Evolutionary conservation across 257 asterid genomes (phyloP).

Genomic region (Anisodus tanguticus): DNA sequence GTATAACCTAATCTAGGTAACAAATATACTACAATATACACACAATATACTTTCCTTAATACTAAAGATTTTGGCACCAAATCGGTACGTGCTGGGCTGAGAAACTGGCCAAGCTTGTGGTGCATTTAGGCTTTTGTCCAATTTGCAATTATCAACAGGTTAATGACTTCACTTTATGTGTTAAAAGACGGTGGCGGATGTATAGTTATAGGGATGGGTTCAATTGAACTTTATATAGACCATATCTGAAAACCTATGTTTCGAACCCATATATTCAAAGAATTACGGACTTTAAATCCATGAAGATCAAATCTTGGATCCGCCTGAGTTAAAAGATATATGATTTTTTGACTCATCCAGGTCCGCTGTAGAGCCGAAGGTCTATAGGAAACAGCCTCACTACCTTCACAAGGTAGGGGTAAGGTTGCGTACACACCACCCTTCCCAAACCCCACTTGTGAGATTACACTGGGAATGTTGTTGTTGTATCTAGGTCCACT

Average conservation of each 20-base stretch:
- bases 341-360: background rate
- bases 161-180: background rate
- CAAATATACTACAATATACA: no score
- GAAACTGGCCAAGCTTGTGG: background rate
- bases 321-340: background rate
- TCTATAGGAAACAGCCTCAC: no score
- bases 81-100: no score
- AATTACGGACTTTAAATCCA: background rate
- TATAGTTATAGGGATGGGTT: background rate
- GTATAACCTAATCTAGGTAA: no score
- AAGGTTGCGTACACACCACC: no score
- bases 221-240: background rate
- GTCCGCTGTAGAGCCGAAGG: background rate
- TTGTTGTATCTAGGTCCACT: background rate
- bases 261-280: background rate
- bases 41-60: no score
- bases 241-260: background rate
- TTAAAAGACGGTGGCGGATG: background rate
- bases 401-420: no score
- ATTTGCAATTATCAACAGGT: background rate
- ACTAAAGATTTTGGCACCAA: no score
- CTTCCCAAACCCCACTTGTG: no score
- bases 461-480: no score
- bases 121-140: background rate
- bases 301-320: slow-evolving; percentile 4